A percentile compares a stretch with the other conserved stretches of the same genome.
These are phyloP conservation scores for Nissolia schottii DNA, from an alignment of 306 rosid species.

Conservation along the genomic window DNA sequence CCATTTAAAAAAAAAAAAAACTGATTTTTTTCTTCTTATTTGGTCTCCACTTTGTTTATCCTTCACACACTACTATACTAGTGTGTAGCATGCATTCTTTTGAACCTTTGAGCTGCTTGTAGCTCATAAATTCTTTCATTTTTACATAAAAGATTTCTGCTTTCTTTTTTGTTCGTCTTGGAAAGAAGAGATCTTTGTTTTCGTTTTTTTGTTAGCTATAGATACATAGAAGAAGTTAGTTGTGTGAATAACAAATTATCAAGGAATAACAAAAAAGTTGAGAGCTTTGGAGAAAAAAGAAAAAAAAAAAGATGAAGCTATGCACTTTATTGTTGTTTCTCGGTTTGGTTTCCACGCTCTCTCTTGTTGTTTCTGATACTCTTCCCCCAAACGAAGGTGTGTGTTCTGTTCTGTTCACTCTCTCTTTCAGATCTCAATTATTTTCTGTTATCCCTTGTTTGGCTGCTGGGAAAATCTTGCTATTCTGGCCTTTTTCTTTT, in stretches of 20 bases:
- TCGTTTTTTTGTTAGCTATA: conserved; percentile 2
- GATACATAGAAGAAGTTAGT: background rate
- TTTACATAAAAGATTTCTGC: conserved; percentile 7
- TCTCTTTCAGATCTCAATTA: conserved; percentile 51
- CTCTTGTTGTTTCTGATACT: conserved; percentile 44
- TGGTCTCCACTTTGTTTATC: background rate
- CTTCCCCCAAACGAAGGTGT: conserved; percentile 68
- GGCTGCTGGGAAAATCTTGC: conserved; percentile 20
- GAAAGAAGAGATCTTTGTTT: conserved; percentile 42
- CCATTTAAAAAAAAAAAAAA: conserved; percentile 30
- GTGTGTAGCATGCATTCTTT: conserved; percentile 12
- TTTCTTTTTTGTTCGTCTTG: conserved; percentile 36
- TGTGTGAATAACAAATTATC: too few species aligned
- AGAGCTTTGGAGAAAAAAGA: background rate
- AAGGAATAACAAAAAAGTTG: background rate
- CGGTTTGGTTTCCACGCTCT: conserved; percentile 40
- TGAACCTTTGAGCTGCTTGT: conserved; percentile 21
- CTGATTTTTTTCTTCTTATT: background rate
- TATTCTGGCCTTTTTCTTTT: background rate
- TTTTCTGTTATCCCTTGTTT: conserved; percentile 11
- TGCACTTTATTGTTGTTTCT: conserved; percentile 47
- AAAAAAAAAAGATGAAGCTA: conserved; percentile 44
- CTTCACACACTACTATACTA: conserved; percentile 11
- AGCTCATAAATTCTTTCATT: conserved; percentile 16
- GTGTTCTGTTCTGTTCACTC: background rate